Evolutionary conservation across 176 grass and related monocot species (phyloP).

Genomic region (Pontederia paniculata): DNA sequence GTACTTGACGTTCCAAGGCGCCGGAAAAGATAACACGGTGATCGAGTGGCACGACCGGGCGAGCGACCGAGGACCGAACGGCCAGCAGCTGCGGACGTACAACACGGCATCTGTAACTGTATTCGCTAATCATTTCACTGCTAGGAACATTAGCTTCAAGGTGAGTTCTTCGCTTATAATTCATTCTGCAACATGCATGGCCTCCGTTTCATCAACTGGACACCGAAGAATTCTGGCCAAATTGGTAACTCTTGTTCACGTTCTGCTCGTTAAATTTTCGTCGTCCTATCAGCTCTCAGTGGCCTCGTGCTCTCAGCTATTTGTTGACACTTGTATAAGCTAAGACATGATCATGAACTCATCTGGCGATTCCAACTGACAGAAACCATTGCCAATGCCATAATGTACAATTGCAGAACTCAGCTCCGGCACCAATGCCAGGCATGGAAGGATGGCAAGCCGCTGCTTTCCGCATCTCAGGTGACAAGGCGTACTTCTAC

Average conservation of each 20-base stretch:
- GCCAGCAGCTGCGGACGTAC: constrained; percentile 88
- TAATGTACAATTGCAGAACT: constrained; percentile 48
- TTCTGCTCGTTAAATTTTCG: too few relatives aligned
- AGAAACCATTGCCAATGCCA: not conserved
- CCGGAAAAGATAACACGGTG: constrained; percentile 58
- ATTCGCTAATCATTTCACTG: constrained; percentile 83
- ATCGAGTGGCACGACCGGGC: constrained; percentile 95
- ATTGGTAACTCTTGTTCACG: too few relatives aligned
- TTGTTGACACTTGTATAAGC: too few relatives aligned
- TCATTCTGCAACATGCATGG: not conserved
- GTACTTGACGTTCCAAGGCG: constrained; percentile 79
- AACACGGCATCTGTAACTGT: constrained; percentile 88
- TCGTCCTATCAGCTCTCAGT: too few relatives aligned
- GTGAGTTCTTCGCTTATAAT: constrained; percentile 27
- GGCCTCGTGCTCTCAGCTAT: too few relatives aligned
- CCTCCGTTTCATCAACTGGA: not conserved
- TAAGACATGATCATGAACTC: too few relatives aligned
- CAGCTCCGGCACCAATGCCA: constrained; percentile 73
- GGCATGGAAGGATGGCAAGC: constrained; percentile 88
- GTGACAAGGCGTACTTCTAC: constrained; percentile 90
- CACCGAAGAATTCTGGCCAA: not conserved
- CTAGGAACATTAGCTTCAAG: constrained; percentile 99
- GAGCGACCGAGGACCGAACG: constrained; percentile 66
- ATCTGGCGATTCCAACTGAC: too few relatives aligned
- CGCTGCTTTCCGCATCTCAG: constrained; percentile 84